phyloP scores from a whole-genome alignment of 1,284 basidiomycete species.

The Cutaneotrichosporon dermatis region DNA sequence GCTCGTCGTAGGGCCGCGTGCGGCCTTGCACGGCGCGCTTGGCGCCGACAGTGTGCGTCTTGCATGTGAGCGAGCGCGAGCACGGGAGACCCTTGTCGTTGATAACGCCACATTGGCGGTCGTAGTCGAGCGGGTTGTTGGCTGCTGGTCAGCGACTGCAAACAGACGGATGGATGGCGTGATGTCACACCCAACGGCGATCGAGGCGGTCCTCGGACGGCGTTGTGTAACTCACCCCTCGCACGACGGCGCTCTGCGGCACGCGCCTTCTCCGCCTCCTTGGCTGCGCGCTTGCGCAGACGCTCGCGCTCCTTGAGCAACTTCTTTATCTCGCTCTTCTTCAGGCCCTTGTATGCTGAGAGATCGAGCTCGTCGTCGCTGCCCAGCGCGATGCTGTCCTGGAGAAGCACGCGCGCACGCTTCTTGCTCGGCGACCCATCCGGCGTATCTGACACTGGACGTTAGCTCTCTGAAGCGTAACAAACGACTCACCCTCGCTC shows the following conservation, averaged over 20 bases:
- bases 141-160: conserved; percentile 19
- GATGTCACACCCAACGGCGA: too few relatives aligned
- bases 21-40: conserved; percentile 89
- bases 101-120: conserved; percentile 94
- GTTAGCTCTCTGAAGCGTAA: neutral
- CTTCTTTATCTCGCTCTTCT: conserved; percentile 43
- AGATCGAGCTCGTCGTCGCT: conserved; percentile 24
- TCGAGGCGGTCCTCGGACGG: too few relatives aligned
- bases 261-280: conserved; percentile 52
- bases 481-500: conserved; percentile 33
- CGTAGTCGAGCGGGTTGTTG: conserved; percentile 72
- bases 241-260: conserved; percentile 64
- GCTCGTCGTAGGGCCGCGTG: conserved; percentile 76
- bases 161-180: too few relatives aligned
- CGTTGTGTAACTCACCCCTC: conserved; percentile 53
- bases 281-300: conserved; percentile 65
- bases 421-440: conserved; percentile 27
- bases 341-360: conserved; percentile 28
- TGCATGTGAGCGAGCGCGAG: conserved; percentile 95
- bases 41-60: conserved; percentile 95
- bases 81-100: conserved; percentile 93
- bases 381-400: conserved; percentile 23
- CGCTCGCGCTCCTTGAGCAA: conserved; percentile 36
- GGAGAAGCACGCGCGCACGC: conserved; percentile 49
- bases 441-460: conserved; percentile 11